These are phyloP conservation scores for Exophiala aquamarina DNA, from an alignment of 2,329 filamentous ascomycete genomes.

Conservation along the genomic window DNA sequence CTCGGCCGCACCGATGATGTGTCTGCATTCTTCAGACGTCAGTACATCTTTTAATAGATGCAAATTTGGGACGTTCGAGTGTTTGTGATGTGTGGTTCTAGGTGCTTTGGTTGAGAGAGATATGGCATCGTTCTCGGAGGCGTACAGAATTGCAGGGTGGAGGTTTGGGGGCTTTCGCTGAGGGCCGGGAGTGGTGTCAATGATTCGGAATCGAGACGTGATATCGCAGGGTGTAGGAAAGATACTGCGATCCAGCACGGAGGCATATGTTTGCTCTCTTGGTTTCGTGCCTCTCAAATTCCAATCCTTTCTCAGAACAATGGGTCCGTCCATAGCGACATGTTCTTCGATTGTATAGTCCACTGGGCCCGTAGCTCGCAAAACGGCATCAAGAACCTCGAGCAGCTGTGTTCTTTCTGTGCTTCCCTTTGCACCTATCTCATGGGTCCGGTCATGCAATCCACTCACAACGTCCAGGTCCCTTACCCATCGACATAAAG, in stretches of 20 bases:
- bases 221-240: conserved; percentile 32
- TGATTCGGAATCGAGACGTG: conserved; percentile 57
- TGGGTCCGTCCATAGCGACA: conserved; percentile 46
- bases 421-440: conserved; percentile 39
- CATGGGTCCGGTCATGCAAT: conserved; percentile 56
- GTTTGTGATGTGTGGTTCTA: conserved; percentile 55
- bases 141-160: conserved; percentile 65
- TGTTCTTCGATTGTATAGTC: conserved; percentile 57
- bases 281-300: conserved; percentile 50
- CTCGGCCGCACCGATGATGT: conserved; percentile 68
- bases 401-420: conserved; percentile 53
- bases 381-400: conserved; percentile 61
- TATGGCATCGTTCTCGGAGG: conserved; percentile 59
- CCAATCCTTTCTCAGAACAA: conserved; percentile 49
- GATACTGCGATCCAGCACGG: conserved; percentile 52
- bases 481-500: conserved; percentile 70
- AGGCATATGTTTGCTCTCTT: conserved; percentile 53
- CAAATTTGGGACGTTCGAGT: conserved; percentile 64
- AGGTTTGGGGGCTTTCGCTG: conserved; percentile 67
- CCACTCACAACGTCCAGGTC: conserved; percentile 69
- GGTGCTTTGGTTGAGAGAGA: conserved; percentile 47
- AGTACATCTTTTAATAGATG: conserved; percentile 62
- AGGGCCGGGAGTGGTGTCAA: conserved; percentile 62
- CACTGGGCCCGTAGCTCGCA: conserved; percentile 63
- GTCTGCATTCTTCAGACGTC: conserved; percentile 60